These are phyloP conservation scores for Penicillium desertorum DNA, from an alignment of 495 filamentous ascomycete genomes.

Conservation along the genomic window DNA sequence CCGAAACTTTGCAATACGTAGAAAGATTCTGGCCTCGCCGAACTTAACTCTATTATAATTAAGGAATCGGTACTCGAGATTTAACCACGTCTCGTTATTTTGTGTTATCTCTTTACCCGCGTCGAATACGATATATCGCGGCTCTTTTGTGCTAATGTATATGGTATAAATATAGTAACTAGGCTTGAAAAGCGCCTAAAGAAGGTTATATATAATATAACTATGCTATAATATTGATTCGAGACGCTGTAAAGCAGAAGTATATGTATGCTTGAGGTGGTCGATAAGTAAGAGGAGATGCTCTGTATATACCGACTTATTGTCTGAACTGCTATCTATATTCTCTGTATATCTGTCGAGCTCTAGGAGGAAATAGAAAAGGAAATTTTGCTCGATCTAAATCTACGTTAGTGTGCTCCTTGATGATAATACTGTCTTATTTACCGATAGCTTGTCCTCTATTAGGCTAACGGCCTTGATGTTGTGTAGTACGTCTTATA, in stretches of 20 bases:
- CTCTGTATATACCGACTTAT: constrained; percentile 10
- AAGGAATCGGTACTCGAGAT: constrained; percentile 38
- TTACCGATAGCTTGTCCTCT: constrained; percentile 27
- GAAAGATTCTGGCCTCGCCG: constrained; percentile 23
- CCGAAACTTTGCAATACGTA: constrained; percentile 30
- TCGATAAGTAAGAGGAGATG: constrained; percentile 44
- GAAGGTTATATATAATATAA: constrained; percentile 37
- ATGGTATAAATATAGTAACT: constrained; percentile 29
- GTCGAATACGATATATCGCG: constrained; percentile 63
- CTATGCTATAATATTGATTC: constrained; percentile 37
- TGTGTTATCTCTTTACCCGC: constrained; percentile 48
- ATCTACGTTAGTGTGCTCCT: constrained; percentile 17
- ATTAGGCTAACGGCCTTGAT: constrained; percentile 35
- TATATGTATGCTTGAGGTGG: constrained; percentile 39
- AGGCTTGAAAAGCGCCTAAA: constrained; percentile 33
- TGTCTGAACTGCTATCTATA: constrained; percentile 12
- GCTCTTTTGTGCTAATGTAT: constrained; percentile 42
- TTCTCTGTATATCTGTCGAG: constrained; percentile 21
- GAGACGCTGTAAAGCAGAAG: constrained; percentile 34
- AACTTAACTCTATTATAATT: constrained; percentile 32
- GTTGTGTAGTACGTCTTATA: constrained; percentile 29
- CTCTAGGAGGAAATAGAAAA: constrained; percentile 38
- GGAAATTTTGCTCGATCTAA: constrained; percentile 33
- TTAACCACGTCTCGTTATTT: constrained; percentile 31
- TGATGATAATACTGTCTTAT: constrained; percentile 14